Evolutionary conservation across 192 early-diverging fungal genomes (phyloP).

Genomic region (Rhizophagus clarus): DNA sequence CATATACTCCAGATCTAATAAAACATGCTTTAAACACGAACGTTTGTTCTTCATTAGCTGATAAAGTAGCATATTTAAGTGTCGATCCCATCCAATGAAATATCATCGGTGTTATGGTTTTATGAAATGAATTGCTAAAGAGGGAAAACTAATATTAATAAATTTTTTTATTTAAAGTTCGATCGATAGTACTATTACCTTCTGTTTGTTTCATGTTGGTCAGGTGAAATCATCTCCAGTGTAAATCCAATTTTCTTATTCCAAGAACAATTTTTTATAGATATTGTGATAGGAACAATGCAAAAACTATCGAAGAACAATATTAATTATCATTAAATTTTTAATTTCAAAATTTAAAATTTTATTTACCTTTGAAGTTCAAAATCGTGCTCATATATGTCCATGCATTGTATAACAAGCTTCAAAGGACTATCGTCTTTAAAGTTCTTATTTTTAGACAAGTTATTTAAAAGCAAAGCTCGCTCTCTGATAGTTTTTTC

Average conservation of each 20-base stretch:
- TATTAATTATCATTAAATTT: neutral
- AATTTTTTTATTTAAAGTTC: neutral
- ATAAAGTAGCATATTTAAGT: conserved; percentile 53
- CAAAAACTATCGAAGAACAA: conserved; percentile 47
- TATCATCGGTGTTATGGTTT: conserved; percentile 37
- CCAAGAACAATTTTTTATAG: conserved; percentile 74
- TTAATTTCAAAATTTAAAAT: neutral
- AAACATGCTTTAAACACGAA: conserved; percentile 60
- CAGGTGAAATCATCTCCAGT: conserved; percentile 57
- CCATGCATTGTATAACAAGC: conserved; percentile 53
- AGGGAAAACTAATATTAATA: neutral
- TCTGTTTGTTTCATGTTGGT: conserved; percentile 22
- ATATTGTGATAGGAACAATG: conserved; percentile 56
- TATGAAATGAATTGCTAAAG: conserved; percentile 23
- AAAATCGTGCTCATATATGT: conserved; percentile 51
- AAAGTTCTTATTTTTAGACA: conserved; percentile 60
- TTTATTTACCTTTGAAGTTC: conserved; percentile 40
- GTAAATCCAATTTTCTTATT: conserved; percentile 59
- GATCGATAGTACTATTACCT: conserved; percentile 10
- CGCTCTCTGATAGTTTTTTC: conserved; percentile 70
- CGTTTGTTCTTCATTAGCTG: conserved; percentile 51
- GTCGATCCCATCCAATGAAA: conserved; percentile 72
- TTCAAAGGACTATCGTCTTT: conserved; percentile 74
- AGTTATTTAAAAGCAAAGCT: conserved; percentile 58
- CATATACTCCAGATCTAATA: conserved; percentile 64